These are phyloP conservation scores for Adansonia madagascariensis DNA, from an alignment of 441 rosid species.

Conservation along the genomic window DNA sequence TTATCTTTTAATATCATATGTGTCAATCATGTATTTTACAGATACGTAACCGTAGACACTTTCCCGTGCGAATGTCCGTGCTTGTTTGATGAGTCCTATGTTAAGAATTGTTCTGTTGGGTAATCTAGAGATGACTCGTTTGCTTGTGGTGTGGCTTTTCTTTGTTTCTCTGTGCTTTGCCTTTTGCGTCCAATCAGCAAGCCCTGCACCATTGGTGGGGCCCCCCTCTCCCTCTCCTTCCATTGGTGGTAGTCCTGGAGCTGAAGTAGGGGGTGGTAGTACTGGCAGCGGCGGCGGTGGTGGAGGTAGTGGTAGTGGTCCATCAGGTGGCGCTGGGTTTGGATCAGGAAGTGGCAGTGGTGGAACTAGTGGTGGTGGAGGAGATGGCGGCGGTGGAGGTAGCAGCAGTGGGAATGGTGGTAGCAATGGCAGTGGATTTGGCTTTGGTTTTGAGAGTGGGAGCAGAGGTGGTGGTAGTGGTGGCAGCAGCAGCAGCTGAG, in stretches of 20 bases:
- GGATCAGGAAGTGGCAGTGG: slow-evolving; percentile 13
- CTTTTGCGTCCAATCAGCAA: not conserved
- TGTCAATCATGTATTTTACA: no score
- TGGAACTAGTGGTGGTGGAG: slow-evolving; percentile 11
- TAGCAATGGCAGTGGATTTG: slow-evolving; percentile 33
- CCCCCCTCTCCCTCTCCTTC: not conserved
- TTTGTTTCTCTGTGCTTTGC: slow-evolving; percentile 4
- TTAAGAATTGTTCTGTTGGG: no score
- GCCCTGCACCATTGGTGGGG: not conserved
- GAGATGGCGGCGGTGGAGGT: slow-evolving; percentile 1
- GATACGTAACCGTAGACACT: no score
- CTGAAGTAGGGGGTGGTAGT: not conserved
- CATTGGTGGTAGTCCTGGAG: not conserved
- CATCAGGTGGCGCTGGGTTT: not conserved
- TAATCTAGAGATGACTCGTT: slow-evolving; percentile 1
- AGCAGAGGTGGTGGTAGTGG: slow-evolving; percentile 28
- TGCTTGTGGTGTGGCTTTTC: not conserved
- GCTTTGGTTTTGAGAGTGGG: slow-evolving; percentile 28
- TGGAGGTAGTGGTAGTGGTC: not conserved
- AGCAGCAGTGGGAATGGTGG: slow-evolving; percentile 13
- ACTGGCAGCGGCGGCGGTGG: not conserved
- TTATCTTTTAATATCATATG: no score
- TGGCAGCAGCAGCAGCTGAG: not conserved
- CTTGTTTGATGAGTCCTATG: no score
- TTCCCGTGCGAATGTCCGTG: no score